A percentile compares a stretch with the other conserved stretches of the same genome.
These are phyloP conservation scores for Rosa lucieae DNA, from an alignment of 306 rosid species.

Conservation along the genomic window DNA sequence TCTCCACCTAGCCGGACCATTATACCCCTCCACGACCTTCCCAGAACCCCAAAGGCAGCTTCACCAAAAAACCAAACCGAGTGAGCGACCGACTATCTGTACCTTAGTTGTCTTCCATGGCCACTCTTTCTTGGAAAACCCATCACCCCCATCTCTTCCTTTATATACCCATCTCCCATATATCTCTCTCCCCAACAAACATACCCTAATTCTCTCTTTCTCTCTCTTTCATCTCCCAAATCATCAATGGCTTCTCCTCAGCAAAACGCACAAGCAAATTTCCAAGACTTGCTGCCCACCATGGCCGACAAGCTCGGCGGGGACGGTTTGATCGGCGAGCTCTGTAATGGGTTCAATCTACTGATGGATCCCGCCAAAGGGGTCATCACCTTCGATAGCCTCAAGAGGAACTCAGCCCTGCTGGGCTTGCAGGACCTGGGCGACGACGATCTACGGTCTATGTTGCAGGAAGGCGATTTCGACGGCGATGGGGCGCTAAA, in stretches of 20 bases:
- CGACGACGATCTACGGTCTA: slow-evolving; percentile 65
- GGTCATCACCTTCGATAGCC: slow-evolving; percentile 76
- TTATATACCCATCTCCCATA: slow-evolving; percentile 12
- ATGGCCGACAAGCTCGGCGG: slow-evolving; percentile 88
- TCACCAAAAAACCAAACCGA: slow-evolving; percentile 11
- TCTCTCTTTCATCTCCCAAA: background rate
- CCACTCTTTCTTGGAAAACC: slow-evolving; percentile 61
- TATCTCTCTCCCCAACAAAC: background rate
- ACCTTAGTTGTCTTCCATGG: slow-evolving; percentile 59
- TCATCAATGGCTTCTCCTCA: slow-evolving; percentile 37
- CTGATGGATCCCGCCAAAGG: slow-evolving; percentile 54
- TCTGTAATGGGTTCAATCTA: slow-evolving; percentile 68
- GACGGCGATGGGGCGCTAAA: slow-evolving; percentile 85
- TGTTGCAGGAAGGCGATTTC: slow-evolving; percentile 75
- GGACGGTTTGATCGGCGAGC: slow-evolving; percentile 70
- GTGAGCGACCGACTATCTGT: slow-evolving; percentile 24
- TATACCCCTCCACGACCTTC: slow-evolving; percentile 38
- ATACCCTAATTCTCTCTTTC: background rate
- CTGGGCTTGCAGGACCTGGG: slow-evolving; percentile 60
- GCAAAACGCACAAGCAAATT: slow-evolving; percentile 41
- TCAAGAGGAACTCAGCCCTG: slow-evolving; percentile 64
- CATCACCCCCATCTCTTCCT: slow-evolving; percentile 10
- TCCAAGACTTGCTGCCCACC: slow-evolving; percentile 66
- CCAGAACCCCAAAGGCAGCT: slow-evolving; percentile 40
- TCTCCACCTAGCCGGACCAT: slow-evolving; percentile 7